Percentiles rank a stretch among this genome's conserved stretches.
phyloP scores from a whole-genome alignment of 139 green algal species.

The Chlorella sp. region DNA sequence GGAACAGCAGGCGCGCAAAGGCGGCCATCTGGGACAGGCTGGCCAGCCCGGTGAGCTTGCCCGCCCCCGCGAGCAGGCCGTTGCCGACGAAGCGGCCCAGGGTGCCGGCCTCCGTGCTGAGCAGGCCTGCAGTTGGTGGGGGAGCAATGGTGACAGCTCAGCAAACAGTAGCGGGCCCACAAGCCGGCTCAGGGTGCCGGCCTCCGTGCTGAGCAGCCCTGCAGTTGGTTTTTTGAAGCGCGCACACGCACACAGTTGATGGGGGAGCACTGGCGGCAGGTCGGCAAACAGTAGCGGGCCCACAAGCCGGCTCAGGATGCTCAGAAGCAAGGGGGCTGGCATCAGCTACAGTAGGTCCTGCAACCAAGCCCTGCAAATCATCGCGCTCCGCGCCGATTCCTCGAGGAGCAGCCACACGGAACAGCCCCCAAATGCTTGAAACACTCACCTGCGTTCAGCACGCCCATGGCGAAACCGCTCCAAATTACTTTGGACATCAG shows the following conservation, averaged over 20 bases:
- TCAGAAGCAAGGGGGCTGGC: no score
- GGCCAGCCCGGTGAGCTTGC: conserved; percentile 19
- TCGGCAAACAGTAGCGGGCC: no score
- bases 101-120: conserved; percentile 56
- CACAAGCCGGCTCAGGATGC: conserved; percentile 49
- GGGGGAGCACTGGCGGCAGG: no score
- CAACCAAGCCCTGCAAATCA: no score
- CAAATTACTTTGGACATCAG: conserved; percentile 51
- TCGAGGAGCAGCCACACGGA: no score
- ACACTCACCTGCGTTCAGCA: conserved; percentile 45
- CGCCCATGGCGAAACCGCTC: conserved; percentile 37
- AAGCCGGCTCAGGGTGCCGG: conserved; percentile 53
- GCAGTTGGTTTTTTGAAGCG: no score
- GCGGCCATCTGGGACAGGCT: conserved; percentile 5
- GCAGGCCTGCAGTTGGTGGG: conserved; percentile 35
- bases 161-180: no score
- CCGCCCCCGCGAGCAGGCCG: conserved; percentile 34
- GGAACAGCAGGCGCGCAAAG: conserved; percentile 7
- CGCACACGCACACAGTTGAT: no score
- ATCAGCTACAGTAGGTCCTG: no score
- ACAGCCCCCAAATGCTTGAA: neutral
- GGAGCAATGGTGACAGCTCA: no score
- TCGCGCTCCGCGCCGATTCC: no score
- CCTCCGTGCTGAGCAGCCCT: conserved; percentile 55
- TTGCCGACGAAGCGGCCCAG: conserved; percentile 56